Conservation (phyloP, 805 yeast genomes). For the Ogataea haglerorum region DNA sequence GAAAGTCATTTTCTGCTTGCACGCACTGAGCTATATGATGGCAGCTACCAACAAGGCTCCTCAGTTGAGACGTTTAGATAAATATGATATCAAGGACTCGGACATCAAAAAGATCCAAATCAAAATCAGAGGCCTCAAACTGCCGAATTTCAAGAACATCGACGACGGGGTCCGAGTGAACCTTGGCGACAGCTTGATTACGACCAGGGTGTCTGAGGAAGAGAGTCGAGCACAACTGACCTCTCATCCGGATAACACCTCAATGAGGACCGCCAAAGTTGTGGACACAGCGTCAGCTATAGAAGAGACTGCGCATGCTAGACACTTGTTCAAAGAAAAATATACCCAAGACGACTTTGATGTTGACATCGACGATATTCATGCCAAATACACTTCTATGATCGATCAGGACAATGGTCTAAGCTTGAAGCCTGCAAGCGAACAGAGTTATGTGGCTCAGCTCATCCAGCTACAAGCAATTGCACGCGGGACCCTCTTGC, state of each 20-base stretch:
- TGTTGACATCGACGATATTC: conserved; percentile 28
- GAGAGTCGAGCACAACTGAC: too few species aligned
- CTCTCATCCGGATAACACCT: too few species aligned
- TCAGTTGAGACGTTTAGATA: conserved; percentile 58
- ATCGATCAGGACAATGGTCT: conserved; percentile 23
- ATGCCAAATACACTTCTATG: conserved; percentile 27
- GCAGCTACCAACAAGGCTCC: conserved; percentile 58
- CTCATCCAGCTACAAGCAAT: conserved; percentile 56
- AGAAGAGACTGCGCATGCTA: conserved; percentile 22
- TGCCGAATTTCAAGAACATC: conserved; percentile 68
- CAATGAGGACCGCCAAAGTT: neutral
- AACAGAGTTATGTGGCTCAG: conserved; percentile 6
- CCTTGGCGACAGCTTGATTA: conserved; percentile 22
- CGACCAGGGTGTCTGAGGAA: neutral
- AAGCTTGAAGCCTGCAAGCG: conserved; percentile 6
- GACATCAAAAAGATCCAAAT: conserved; percentile 71
- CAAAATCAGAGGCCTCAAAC: conserved; percentile 58
- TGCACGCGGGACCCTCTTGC: conserved; percentile 62
- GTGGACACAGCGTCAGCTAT: conserved; percentile 1
- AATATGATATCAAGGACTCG: conserved; percentile 56
- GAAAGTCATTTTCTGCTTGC: conserved; percentile 88
- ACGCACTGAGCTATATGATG: conserved; percentile 78
- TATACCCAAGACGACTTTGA: conserved; percentile 13
- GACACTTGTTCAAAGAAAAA: conserved; percentile 22
- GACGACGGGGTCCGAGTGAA: conserved; percentile 35